Base-by-base conservation (phyloP, 1,139 yeast species). In the Saccharomyces hybrid region DNA sequence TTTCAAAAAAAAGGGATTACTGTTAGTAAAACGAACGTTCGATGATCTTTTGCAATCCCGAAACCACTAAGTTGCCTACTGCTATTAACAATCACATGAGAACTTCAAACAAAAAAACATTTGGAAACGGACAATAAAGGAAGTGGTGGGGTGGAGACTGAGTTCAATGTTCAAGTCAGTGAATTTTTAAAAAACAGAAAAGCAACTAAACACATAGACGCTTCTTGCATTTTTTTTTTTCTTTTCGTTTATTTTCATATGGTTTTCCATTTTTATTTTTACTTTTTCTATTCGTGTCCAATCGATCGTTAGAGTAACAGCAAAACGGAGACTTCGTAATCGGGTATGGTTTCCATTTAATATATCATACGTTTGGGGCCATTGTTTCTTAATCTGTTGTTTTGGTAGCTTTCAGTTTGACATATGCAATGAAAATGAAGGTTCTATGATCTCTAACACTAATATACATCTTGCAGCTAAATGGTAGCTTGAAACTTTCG, bases 351-450 rank as follows among this genome's bases (percentile, higher is more conserved):
- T 28, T 47, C 54, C 42, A 16, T 50, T 26, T 46, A 50, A 49
- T 51, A 56, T 51, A 57, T 67, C 73, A 70, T 70, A 70, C 73
- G 68, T 63, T 68, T 70, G 73, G 73, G 65, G 73, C 73, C 73
- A 70, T 70, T 66, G 59, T 64, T 59, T 49, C 51, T 53, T 41
- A 23, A 34, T 34, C 42, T 34, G 41, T 41, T 46, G 20, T 20
- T 48, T 31, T 48, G n/a, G 46, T 48, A 9, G 46, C 14, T 34
- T 48, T 48, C 30, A 6, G 6, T 31, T 23, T 31, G 46, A 4
- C n/a, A 23, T 16, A 13, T 11, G 13, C 2, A 6, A 6, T 5
- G 41, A 28, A 1, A 14, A n/a, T 2, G 23, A 47, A 2, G 13
- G 14, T 4, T 47, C 3, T 16, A 16, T 16, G 20, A 16, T 16